phyloP scores from a whole-genome alignment of 495 filamentous ascomycete species.

The Lentithecium fluviatile region DNA sequence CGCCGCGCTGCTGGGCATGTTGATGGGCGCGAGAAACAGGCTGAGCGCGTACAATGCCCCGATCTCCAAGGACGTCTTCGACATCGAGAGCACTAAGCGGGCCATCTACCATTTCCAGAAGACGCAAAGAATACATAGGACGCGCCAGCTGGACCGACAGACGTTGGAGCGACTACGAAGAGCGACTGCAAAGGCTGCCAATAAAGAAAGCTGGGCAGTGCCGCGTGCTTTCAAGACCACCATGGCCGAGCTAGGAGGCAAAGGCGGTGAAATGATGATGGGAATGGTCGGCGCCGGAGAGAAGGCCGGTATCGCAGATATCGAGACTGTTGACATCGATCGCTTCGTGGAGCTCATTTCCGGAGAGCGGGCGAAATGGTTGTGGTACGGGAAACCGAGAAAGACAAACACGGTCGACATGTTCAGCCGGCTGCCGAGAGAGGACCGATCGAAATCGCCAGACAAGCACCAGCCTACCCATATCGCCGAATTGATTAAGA shows the following conservation, averaged over 20 bases:
- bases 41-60: slow-evolving; percentile 78
- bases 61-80: slow-evolving; percentile 89
- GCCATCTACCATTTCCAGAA: slow-evolving; percentile 89
- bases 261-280: slow-evolving; percentile 89
- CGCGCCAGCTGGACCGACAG: slow-evolving; percentile 74
- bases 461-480: slow-evolving; percentile 9
- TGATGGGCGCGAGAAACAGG: slow-evolving; percentile 86
- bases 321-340: slow-evolving; percentile 88
- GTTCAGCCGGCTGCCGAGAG: slow-evolving; percentile 46
- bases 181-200: slow-evolving; percentile 83
- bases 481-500: slow-evolving; percentile 39
- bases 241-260: slow-evolving; percentile 90
- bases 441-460: slow-evolving; percentile 62
- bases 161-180: slow-evolving; percentile 79
- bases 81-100: slow-evolving; percentile 73
- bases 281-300: slow-evolving; percentile 87
- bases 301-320: slow-evolving; percentile 83
- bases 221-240: slow-evolving; percentile 93
- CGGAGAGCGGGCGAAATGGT: slow-evolving; percentile 82
- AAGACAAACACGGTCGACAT: slow-evolving; percentile 56
- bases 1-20: slow-evolving; percentile 78
- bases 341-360: slow-evolving; percentile 71
- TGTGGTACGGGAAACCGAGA: slow-evolving; percentile 86
- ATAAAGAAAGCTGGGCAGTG: slow-evolving; percentile 74
- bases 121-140: slow-evolving; percentile 72